These are phyloP conservation scores for Isochrysis galbana DNA, from an alignment of 78 protist species.

Conservation along the genomic window DNA sequence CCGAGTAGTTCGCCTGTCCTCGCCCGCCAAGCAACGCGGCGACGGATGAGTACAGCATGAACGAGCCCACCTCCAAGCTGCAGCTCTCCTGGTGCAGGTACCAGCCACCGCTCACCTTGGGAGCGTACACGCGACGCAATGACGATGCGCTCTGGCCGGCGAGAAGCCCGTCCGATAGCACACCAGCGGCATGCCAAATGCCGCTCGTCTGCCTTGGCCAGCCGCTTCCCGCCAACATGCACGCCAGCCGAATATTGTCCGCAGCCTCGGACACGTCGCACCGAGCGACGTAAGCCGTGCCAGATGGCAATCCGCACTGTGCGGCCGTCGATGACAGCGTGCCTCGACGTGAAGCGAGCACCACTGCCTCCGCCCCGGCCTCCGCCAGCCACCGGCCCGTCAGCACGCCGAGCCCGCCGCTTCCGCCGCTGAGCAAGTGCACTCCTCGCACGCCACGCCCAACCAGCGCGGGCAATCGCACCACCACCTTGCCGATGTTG, in stretches of 20 bases:
- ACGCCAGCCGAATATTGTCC: not conserved
- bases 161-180: not conserved
- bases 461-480: not conserved
- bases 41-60: not conserved
- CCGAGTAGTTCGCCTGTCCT: not conserved
- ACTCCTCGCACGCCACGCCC: not conserved
- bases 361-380: not conserved
- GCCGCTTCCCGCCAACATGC: not conserved
- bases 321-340: not conserved
- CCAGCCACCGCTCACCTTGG: not conserved
- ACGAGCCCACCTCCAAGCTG: not conserved
- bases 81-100: not conserved
- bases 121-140: not conserved
- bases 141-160: not conserved
- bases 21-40: not conserved
- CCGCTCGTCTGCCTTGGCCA: too few relatives aligned
- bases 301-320: not conserved
- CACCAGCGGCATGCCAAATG: not conserved
- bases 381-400: not conserved
- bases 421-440: not conserved
- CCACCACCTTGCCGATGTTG: constrained; percentile 26
- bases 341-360: not conserved
- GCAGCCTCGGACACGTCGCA: not conserved
- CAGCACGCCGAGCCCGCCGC: not conserved
- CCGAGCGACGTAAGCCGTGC: not conserved